These are phyloP conservation scores for Diaporthe humulicola DNA, from an alignment of 2,329 filamentous ascomycete species.

Conservation along the genomic window DNA sequence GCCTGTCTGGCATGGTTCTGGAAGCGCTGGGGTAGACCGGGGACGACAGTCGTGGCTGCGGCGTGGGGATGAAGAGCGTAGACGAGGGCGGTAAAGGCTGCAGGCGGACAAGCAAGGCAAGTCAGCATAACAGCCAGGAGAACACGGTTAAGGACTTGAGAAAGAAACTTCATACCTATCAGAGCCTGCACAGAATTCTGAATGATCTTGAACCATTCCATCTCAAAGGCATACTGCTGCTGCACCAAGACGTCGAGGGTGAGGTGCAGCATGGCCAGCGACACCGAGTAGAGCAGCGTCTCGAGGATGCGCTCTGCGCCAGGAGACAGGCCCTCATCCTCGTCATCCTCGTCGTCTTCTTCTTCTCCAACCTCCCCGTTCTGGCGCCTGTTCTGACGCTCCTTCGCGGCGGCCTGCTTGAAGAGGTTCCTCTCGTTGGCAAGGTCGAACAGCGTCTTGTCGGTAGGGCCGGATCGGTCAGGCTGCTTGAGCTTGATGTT, in stretches of 20 bases:
- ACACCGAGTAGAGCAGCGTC: conserved; percentile 69
- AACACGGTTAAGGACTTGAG: background rate
- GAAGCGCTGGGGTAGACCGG: conserved; percentile 60
- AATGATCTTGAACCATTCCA: conserved; percentile 70
- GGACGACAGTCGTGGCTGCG: conserved; percentile 63
- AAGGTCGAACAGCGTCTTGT: conserved; percentile 80
- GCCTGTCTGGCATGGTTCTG: conserved; percentile 66
- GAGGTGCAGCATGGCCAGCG: conserved; percentile 79
- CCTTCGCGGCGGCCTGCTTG: conserved; percentile 59
- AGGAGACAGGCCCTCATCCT: conserved; percentile 55
- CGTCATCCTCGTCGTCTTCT: conserved; percentile 44
- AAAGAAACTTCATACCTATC: conserved; percentile 58
- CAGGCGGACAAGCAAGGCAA: conserved; percentile 14
- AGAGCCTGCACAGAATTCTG: conserved; percentile 66
- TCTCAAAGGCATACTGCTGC: conserved; percentile 79
- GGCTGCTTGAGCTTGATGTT: conserved; percentile 77
- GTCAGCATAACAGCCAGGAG: conserved; percentile 31
- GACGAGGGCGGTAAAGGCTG: conserved; percentile 69
- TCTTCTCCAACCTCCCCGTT: conserved; percentile 42
- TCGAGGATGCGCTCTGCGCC: conserved; percentile 67
- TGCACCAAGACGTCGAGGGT: conserved; percentile 85
- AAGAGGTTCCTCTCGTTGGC: conserved; percentile 75
- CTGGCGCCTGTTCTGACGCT: conserved; percentile 51
- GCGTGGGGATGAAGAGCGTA: conserved; percentile 69
- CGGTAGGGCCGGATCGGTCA: conserved; percentile 71